Evolutionary conservation across 305 asterid species (phyloP).

Genomic region (Coffea humblotiana): DNA sequence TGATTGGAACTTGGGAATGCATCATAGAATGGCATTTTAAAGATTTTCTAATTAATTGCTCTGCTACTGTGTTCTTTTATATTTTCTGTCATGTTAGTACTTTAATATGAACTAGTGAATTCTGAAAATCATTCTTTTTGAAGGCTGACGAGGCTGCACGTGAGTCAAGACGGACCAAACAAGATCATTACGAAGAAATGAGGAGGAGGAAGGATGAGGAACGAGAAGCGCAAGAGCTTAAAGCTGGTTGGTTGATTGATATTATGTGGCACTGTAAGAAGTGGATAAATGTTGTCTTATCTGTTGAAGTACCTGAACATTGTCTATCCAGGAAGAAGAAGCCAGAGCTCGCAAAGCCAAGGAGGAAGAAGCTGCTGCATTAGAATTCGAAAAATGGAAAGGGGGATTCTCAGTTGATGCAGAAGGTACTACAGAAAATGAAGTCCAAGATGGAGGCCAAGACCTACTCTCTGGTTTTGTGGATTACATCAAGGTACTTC

Average conservation of each 20-base stretch:
- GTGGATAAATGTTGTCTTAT: conserved; percentile 11
- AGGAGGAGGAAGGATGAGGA: conserved; percentile 97
- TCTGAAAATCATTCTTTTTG: conserved; percentile 25
- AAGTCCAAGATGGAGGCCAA: conserved; percentile 76
- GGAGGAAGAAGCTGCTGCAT: conserved; percentile 93
- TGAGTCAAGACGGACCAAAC: conserved; percentile 76
- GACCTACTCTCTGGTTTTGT: conserved; percentile 87
- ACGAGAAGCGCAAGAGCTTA: conserved; percentile 88
- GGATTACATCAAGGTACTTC: conserved; percentile 85
- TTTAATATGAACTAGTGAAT: conserved; percentile 9
- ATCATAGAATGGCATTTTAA: neutral
- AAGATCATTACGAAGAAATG: conserved; percentile 84
- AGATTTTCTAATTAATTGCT: neutral
- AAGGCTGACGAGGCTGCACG: conserved; percentile 82
- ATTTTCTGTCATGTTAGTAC: conserved; percentile 2
- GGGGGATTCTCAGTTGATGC: conserved; percentile 95
- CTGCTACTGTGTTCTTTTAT: neutral
- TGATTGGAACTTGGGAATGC: neutral
- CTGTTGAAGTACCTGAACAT: conserved; percentile 18
- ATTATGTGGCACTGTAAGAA: conserved; percentile 1
- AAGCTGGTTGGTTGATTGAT: conserved; percentile 60
- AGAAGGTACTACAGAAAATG: conserved; percentile 93
- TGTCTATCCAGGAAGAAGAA: conserved; percentile 82
- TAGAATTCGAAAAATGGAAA: conserved; percentile 96
- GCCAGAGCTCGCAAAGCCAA: conserved; percentile 78